Evolutionary conservation across 768 basidiomycete species (phyloP).

Genomic region (Agaricus sinodeliciosus): DNA sequence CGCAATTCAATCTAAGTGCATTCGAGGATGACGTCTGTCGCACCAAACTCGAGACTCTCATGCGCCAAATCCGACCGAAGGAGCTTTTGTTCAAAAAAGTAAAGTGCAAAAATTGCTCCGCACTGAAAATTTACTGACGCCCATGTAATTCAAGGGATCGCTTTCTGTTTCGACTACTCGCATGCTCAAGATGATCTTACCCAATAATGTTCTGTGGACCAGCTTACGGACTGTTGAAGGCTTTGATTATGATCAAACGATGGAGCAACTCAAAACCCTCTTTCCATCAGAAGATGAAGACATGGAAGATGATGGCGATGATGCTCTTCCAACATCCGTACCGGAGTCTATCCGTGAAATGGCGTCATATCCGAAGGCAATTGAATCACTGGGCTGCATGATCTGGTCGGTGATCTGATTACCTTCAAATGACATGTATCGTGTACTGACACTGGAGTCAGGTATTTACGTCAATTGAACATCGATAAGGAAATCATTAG

Average conservation of each 20-base stretch:
- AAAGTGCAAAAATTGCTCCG: neutral
- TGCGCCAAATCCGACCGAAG: constrained; percentile 87
- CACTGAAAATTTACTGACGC: neutral
- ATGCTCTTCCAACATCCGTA: constrained; percentile 33
- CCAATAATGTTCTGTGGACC: constrained; percentile 84
- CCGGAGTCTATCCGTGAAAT: constrained; percentile 76
- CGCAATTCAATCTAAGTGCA: constrained; percentile 84
- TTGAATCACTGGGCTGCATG: constrained; percentile 87
- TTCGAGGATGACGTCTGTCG: constrained; percentile 92
- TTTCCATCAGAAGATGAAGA: constrained; percentile 45
- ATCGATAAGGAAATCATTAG: constrained; percentile 93
- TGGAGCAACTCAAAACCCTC: constrained; percentile 60
- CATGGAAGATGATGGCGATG: constrained; percentile 25
- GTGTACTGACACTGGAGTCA: constrained; percentile 15
- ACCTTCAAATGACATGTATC: constrained; percentile 16
- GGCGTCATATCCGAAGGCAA: constrained; percentile 56
- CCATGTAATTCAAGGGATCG: constrained; percentile 57
- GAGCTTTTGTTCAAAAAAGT: constrained; percentile 92
- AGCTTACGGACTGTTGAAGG: constrained; percentile 81
- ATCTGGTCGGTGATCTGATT: constrained; percentile 55
- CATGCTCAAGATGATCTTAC: constrained; percentile 74
- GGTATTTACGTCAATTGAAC: constrained; percentile 88
- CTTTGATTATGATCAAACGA: constrained; percentile 62
- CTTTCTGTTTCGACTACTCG: constrained; percentile 79
- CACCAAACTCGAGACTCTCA: constrained; percentile 88